Percentiles rank a stretch among this genome's conserved stretches.
Conservation (phyloP, 2,329 filamentous ascomycete genomes). For the Exophiala sp. region DNA sequence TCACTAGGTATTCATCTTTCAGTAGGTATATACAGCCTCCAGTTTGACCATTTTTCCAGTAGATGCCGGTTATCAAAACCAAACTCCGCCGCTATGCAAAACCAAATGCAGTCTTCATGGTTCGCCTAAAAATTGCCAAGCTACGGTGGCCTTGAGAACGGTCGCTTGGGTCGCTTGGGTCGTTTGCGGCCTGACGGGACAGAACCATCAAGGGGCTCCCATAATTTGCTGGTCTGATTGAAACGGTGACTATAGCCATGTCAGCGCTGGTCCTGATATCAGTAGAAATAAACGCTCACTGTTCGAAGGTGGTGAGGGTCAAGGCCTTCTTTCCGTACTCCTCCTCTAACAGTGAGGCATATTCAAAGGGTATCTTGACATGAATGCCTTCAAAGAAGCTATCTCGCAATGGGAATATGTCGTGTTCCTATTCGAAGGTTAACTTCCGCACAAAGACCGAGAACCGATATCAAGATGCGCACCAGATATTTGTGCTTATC, state of each 20-base stretch:
- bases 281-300: conserved; percentile 29
- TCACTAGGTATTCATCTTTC: too few relatives aligned
- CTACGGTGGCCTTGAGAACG: not conserved
- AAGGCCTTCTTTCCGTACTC: conserved; percentile 51
- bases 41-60: not conserved
- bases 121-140: not conserved
- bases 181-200: too few relatives aligned
- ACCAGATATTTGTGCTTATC: conserved; percentile 51
- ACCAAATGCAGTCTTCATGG: too few relatives aligned
- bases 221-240: conserved; percentile 24
- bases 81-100: conserved; percentile 3
- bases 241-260: conserved; percentile 19
- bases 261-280: not conserved
- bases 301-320: conserved; percentile 42
- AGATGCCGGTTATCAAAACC: not conserved
- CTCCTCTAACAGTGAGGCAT: conserved; percentile 48
- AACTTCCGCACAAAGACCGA: not conserved
- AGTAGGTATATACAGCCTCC: not conserved
- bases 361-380: conserved; percentile 53
- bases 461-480: not conserved
- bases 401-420: conserved; percentile 54
- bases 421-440: conserved; percentile 34
- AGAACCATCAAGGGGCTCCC: conserved; percentile 16
- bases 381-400: conserved; percentile 49
- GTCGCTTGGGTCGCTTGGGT: not conserved